Percentiles rank a stretch among this genome's conserved stretches.
Evolutionary conservation across 2,329 filamentous ascomycete genomes (phyloP).

Genomic region (Aureobasidium pullulans): DNA sequence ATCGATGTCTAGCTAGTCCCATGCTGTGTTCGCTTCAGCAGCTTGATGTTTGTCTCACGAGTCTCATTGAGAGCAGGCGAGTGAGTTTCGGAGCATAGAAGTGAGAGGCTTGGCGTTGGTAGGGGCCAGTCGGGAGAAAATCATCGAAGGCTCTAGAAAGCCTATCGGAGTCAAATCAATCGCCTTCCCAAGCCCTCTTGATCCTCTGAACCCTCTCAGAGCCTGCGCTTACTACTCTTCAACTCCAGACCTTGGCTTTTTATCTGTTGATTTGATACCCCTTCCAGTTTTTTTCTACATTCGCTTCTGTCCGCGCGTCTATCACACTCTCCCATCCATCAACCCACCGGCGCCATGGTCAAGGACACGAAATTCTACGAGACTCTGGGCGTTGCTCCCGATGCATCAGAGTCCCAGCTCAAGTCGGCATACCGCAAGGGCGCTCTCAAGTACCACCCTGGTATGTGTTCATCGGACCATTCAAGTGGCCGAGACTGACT

Average conservation of each 20-base stretch:
- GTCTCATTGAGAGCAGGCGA: not conserved
- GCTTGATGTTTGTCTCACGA: not conserved
- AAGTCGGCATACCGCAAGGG: constrained; percentile 85
- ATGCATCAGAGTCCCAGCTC: constrained; percentile 74
- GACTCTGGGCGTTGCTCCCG: constrained; percentile 67
- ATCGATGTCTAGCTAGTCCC: too few species aligned
- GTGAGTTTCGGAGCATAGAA: not conserved
- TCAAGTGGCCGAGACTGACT: not conserved
- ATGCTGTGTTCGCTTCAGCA: too few species aligned
- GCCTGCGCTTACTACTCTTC: constrained; percentile 10
- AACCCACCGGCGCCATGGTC: constrained; percentile 52
- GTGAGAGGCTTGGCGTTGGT: constrained; percentile 5
- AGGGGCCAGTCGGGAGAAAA: constrained; percentile 2
- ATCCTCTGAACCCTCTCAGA: not conserved
- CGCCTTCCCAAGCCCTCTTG: constrained; percentile 7
- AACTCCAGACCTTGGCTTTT: constrained; percentile 10
- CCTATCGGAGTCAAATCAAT: constrained; percentile 1
- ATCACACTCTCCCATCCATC: not conserved
- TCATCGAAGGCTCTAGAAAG: constrained; percentile 11
- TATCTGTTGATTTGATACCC: constrained; percentile 12
- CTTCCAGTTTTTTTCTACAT: not conserved
- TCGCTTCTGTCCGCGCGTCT: not conserved
- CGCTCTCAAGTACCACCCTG: constrained; percentile 77
- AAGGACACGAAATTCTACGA: constrained; percentile 78
- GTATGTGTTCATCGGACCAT: constrained; percentile 41